Percentiles rank a stretch among this genome's conserved stretches.
Evolutionary conservation across 495 filamentous ascomycete genomes (phyloP).

Genomic region (Daldinia vernicosa): DNA sequence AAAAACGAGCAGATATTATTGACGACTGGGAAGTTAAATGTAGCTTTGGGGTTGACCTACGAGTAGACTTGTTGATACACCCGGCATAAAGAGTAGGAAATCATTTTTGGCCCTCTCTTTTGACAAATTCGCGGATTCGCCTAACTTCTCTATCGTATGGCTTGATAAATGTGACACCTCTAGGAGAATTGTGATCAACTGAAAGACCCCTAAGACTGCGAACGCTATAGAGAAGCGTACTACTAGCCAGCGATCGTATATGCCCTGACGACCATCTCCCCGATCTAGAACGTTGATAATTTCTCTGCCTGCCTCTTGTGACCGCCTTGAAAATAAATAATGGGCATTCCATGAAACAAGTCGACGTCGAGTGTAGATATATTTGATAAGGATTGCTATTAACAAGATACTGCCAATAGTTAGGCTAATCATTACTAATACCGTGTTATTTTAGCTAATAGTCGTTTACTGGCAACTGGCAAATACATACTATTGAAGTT

Average conservation of each 20-base stretch:
- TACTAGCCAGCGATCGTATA: slow-evolving; percentile 60
- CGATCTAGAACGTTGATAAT: slow-evolving; percentile 34
- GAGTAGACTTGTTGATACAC: slow-evolving; percentile 51
- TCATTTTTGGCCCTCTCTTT: slow-evolving; percentile 49
- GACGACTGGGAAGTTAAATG: no score
- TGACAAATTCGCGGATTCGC: slow-evolving; percentile 48
- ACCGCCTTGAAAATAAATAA: slow-evolving; percentile 41
- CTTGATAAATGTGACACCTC: slow-evolving; percentile 50
- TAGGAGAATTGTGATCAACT: slow-evolving; percentile 54
- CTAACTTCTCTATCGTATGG: slow-evolving; percentile 48
- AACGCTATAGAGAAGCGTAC: slow-evolving; percentile 58
- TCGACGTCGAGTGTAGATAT: slow-evolving; percentile 54
- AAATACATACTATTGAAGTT: slow-evolving; percentile 50
- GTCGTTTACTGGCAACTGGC: not conserved
- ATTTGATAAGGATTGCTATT: slow-evolving; percentile 55
- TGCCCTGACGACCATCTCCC: slow-evolving; percentile 39
- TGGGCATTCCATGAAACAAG: slow-evolving; percentile 52
- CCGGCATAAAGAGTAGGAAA: slow-evolving; percentile 55
- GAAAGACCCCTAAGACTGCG: slow-evolving; percentile 54
- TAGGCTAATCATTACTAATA: slow-evolving; percentile 54
- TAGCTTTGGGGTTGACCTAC: slow-evolving; percentile 19
- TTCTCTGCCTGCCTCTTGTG: slow-evolving; percentile 25
- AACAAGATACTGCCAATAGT: slow-evolving; percentile 51
- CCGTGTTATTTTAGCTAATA: not conserved
- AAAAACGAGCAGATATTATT: no score